Evolutionary conservation across 768 basidiomycete species (phyloP), one percentile per base, ranked within the genome.

Genomic region (Imleria badia): DNA sequence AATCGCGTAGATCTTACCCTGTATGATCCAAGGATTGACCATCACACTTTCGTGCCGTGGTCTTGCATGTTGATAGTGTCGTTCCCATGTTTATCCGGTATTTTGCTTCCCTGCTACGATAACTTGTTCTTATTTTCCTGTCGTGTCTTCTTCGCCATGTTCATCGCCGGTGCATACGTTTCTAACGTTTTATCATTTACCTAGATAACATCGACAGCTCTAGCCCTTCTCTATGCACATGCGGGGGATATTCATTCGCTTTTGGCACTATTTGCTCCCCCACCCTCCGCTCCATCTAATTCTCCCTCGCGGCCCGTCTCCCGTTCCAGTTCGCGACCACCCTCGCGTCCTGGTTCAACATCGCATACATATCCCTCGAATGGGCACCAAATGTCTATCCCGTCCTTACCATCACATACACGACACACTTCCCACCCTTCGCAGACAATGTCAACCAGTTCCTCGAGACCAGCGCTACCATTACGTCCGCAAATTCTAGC

Each of bases 1-100:
- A 31, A 41, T 29, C 40, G 19, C 5, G 40, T 17, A 11, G 83
- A 89, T 72, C 73, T 88, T 33, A 60, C 73, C 11, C 66, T 89
- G 14, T 71, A 65, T 70, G 1, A 67, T 87, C 51, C 68, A 89
- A 34, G 72, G 80, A 40, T 51, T 41, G 30, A 29, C 20, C 19
- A 33, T 13, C 35, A 19, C 36, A 12, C n/a, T 38, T 55, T 51
- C 19, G n/a, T 39, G 23, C 19, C 17, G n/a, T 19, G 48, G 29
- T 29, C n/a, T 29, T 23, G 22, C 30, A 17, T 40, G 15, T 31
- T 5, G 29, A 30, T 38, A 80, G 86, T 54, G 78, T 19, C 30
- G 2, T 30, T 55, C 20, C 10, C 26, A 23, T 36, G 34, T 17
- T 19, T 72, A 78, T 23, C 73, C 77, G 13, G 80, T 83, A 15